These are phyloP conservation scores for Aspergillus sclerotioniger DNA, from an alignment of 495 filamentous ascomycete genomes.

Conservation along the genomic window DNA sequence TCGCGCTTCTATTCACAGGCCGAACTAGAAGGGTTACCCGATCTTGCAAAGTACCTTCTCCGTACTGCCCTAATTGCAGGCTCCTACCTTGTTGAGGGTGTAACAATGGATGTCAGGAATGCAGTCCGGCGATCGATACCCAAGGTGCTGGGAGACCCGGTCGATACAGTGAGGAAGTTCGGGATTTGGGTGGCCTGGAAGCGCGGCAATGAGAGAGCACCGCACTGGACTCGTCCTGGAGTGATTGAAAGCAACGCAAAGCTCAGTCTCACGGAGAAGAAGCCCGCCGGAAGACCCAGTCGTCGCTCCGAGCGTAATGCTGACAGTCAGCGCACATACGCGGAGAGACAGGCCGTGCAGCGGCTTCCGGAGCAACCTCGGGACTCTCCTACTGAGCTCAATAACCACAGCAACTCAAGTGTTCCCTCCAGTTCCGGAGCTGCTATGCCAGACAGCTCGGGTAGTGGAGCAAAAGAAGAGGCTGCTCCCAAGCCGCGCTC, in stretches of 20 bases:
- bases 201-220: slow-evolving; percentile 65
- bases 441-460: slow-evolving; percentile 20
- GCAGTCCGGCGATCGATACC: slow-evolving; percentile 65
- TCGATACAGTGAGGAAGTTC: slow-evolving; percentile 60
- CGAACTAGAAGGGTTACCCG: slow-evolving; percentile 65
- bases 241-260: slow-evolving; percentile 46
- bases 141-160: slow-evolving; percentile 58
- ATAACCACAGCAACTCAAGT: slow-evolving; percentile 13
- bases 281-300: slow-evolving; percentile 43
- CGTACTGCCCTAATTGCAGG: slow-evolving; percentile 67
- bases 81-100: slow-evolving; percentile 60
- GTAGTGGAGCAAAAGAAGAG: slow-evolving; percentile 28
- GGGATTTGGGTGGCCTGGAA: slow-evolving; percentile 75
- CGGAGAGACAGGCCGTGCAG: slow-evolving; percentile 46
- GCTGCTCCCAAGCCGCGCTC: slow-evolving; percentile 31
- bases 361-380: slow-evolving; percentile 31
- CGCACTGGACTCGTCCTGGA: slow-evolving; percentile 61
- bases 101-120: slow-evolving; percentile 54
- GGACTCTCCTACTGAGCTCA: slow-evolving; percentile 18
- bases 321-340: slow-evolving; percentile 45
- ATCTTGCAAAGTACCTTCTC: slow-evolving; percentile 63
- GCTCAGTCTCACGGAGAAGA: slow-evolving; percentile 42
- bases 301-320: slow-evolving; percentile 45
- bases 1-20: slow-evolving; percentile 64
- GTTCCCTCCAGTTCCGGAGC: slow-evolving; percentile 24